A percentile compares a stretch with the other conserved stretches of the same genome.
Evolutionary conservation across 345 rosid species (phyloP).

Genomic region (Moricandia moricandioides): DNA sequence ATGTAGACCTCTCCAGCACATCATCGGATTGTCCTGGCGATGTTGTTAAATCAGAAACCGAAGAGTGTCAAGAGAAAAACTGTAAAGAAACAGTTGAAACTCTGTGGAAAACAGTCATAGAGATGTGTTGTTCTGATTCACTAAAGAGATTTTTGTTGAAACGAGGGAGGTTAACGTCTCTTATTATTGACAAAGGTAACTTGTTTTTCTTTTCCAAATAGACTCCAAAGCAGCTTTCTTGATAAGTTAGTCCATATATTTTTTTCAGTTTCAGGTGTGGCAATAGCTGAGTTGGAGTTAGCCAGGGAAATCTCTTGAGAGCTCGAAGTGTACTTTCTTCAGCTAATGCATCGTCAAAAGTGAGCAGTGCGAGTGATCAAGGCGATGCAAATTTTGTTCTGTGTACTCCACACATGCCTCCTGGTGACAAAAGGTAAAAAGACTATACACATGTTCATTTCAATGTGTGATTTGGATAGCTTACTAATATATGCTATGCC

Average conservation of each 20-base stretch:
- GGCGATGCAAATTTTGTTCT: constrained; percentile 15
- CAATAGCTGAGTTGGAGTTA: constrained; percentile 73
- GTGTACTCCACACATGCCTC: constrained; percentile 33
- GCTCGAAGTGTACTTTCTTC: constrained; percentile 39
- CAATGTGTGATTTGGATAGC: neutral
- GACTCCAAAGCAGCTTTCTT: neutral
- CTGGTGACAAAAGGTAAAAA: constrained; percentile 17
- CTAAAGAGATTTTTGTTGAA: constrained; percentile 64
- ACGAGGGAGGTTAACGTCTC: constrained; percentile 77
- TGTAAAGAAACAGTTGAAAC: constrained; percentile 56
- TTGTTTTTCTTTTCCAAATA: neutral
- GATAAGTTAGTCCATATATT: neutral
- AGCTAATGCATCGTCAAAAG: constrained; percentile 28
- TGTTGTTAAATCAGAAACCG: constrained; percentile 39
- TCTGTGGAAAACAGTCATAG: constrained; percentile 64
- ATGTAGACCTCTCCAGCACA: constrained; percentile 45
- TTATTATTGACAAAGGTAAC: constrained; percentile 64
- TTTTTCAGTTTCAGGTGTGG: constrained; percentile 51
- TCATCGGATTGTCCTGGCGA: constrained; percentile 52
- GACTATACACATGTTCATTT: neutral
- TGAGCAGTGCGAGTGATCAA: constrained; percentile 37
- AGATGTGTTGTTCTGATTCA: constrained; percentile 69
- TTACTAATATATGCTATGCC: neutral
- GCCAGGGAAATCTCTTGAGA: constrained; percentile 74
- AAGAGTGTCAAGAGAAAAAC: constrained; percentile 37